Evolutionary conservation across 192 early-diverging fungal genomes (phyloP).

Genomic region (Funneliformis mosseae): DNA sequence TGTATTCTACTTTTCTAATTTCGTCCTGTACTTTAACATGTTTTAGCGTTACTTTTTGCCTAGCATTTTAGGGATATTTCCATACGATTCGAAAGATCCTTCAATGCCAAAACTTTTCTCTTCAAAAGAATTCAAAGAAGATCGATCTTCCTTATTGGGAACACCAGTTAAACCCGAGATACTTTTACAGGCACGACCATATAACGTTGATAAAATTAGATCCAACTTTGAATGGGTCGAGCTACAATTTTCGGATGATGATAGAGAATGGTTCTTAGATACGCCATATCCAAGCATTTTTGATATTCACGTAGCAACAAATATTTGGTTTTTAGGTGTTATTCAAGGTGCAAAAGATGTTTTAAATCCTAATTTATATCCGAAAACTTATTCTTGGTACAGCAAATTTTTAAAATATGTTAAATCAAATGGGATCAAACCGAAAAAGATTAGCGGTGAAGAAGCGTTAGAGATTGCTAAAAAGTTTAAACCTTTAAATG

Average conservation of each 20-base stretch:
- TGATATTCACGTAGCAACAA: constrained; percentile 37
- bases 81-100: not conserved
- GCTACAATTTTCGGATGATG: constrained; percentile 28
- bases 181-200: constrained; percentile 21
- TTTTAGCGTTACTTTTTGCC: not conserved
- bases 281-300: constrained; percentile 31
- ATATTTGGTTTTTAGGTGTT: constrained; percentile 36
- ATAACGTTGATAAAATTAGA: constrained; percentile 32
- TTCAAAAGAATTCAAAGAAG: constrained; percentile 32
- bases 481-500: constrained; percentile 11
- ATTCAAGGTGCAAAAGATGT: constrained; percentile 33
- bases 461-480: constrained; percentile 39
- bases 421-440: constrained; percentile 11
- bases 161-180: constrained; percentile 27
- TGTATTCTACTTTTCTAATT: not conserved
- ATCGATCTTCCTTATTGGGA: constrained; percentile 34
- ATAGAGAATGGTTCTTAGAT: constrained; percentile 40
- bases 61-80: not conserved
- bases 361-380: constrained; percentile 24
- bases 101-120: constrained; percentile 33
- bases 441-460: constrained; percentile 39
- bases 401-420: constrained; percentile 36
- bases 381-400: constrained; percentile 38
- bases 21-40: not conserved
- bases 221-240: constrained; percentile 38